Evolutionary conservation across 345 rosid species (phyloP).

Genomic region (Capsella bursapastoris): DNA sequence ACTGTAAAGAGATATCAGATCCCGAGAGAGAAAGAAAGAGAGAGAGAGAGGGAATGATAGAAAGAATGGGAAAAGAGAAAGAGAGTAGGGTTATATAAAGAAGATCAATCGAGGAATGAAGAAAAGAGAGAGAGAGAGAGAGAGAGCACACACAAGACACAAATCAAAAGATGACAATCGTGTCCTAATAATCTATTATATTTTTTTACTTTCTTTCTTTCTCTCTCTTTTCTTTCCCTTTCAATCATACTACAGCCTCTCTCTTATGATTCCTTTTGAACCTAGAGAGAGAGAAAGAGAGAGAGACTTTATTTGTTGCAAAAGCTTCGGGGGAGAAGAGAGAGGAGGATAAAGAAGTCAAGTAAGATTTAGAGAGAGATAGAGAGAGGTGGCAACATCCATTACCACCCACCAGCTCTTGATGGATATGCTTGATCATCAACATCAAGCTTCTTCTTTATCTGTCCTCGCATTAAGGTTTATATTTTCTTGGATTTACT

Average conservation of each 20-base stretch:
- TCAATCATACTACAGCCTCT: conserved; percentile 40
- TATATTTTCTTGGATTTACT: conserved; percentile 9
- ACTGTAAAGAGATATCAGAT: conserved; percentile 58
- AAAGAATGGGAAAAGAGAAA: conserved; percentile 55
- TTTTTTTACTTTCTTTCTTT: conserved; percentile 42
- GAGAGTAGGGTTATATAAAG: conserved; percentile 65
- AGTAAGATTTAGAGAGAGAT: conserved; percentile 44
- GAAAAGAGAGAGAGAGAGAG: conserved; percentile 25
- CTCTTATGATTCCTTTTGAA: conserved; percentile 37
- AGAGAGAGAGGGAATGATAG: conserved; percentile 43
- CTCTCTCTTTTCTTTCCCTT: conserved; percentile 41
- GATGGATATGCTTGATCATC: conserved; percentile 58
- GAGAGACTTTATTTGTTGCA: conserved; percentile 73
- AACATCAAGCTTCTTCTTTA: conserved; percentile 11
- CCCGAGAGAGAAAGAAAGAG: conserved; percentile 62
- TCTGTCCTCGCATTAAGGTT: neutral
- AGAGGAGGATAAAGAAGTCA: conserved; percentile 47
- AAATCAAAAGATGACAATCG: conserved; percentile 48
- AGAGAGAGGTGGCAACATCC: conserved; percentile 48
- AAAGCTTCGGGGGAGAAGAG: conserved; percentile 65
- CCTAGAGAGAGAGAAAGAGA: conserved; percentile 38
- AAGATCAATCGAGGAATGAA: conserved; percentile 38
- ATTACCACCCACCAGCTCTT: conserved; percentile 71
- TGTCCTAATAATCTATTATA: conserved; percentile 64
- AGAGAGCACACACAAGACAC: conserved; percentile 40